A percentile compares a stretch with the other conserved stretches of the same genome.
Evolutionary conservation across 2,329 filamentous ascomycete genomes (phyloP).

Genomic region (Magnaporthales sp.): DNA sequence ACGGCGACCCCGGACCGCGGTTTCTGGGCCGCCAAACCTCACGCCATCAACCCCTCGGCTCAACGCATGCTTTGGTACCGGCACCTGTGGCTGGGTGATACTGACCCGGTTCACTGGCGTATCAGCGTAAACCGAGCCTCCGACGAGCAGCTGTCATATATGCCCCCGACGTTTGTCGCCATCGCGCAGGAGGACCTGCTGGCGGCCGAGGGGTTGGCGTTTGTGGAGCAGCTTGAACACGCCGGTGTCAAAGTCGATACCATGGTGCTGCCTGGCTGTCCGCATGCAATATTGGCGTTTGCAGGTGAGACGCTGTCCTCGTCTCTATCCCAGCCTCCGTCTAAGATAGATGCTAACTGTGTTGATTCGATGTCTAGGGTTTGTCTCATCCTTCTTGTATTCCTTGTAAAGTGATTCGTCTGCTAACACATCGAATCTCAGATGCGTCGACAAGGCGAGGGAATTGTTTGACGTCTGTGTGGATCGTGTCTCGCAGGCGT

Average conservation of each 20-base stretch:
- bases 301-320: no score
- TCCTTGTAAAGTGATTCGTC: no score
- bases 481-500: neutral
- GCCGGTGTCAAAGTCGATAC: constrained; percentile 11
- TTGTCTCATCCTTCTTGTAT: no score
- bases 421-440: neutral
- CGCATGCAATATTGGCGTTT: neutral
- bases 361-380: no score
- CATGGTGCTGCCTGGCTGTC: constrained; percentile 12
- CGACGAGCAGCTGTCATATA: constrained; percentile 13
- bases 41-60: no score
- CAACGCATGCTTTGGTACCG: constrained; percentile 24
- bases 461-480: neutral
- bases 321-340: no score
- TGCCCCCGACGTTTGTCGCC: constrained; percentile 22
- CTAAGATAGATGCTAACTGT: no score
- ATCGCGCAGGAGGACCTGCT: constrained; percentile 23
- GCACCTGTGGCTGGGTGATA: constrained; percentile 19
- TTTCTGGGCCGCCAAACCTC: neutral
- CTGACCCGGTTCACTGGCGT: constrained; percentile 18
- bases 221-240: constrained; percentile 16
- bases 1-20: neutral
- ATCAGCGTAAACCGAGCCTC: constrained; percentile 22
- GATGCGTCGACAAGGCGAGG: neutral
- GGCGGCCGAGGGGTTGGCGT: constrained; percentile 20